Evolutionary conservation across 1,139 yeast genomes (phyloP).

Genomic region (Pichia sp.): DNA sequence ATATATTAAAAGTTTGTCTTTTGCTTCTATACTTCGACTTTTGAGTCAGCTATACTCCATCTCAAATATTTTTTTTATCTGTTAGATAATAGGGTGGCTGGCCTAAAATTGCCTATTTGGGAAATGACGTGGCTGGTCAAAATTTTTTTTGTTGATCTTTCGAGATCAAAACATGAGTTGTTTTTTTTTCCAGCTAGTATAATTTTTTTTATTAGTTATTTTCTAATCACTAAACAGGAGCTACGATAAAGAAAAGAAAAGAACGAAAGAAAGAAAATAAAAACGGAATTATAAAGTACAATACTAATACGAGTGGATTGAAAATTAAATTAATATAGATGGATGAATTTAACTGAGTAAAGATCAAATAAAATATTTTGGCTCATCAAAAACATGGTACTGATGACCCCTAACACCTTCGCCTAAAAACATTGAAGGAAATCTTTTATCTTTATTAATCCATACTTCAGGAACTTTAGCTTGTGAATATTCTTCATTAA

Average conservation of each 20-base stretch:
- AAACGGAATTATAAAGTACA: no score
- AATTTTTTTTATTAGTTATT: no score
- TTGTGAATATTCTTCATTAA: conserved; percentile 25
- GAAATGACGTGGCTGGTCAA: conserved; percentile 10
- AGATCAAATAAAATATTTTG: conserved; percentile 51
- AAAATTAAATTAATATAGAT: no score
- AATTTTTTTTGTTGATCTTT: background rate
- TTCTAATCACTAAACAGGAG: no score
- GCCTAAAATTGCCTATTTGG: conserved; percentile 8
- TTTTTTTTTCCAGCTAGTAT: background rate
- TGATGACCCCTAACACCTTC: conserved; percentile 91
- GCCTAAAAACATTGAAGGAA: conserved; percentile 83
- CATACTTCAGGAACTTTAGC: conserved; percentile 28
- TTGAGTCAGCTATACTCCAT: background rate
- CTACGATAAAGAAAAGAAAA: no score
- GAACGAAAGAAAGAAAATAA: no score
- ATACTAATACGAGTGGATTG: no score
- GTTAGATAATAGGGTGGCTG: conserved; percentile 7
- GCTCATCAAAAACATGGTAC: conserved; percentile 91
- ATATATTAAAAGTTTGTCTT: no score
- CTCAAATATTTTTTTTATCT: background rate
- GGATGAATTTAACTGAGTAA: background rate
- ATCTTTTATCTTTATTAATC: conserved; percentile 58
- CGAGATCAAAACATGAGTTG: no score
- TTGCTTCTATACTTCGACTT: no score